phyloP scores from a whole-genome alignment of 1,284 basidiomycete species.

The Stygiomarasmius scandens region DNA sequence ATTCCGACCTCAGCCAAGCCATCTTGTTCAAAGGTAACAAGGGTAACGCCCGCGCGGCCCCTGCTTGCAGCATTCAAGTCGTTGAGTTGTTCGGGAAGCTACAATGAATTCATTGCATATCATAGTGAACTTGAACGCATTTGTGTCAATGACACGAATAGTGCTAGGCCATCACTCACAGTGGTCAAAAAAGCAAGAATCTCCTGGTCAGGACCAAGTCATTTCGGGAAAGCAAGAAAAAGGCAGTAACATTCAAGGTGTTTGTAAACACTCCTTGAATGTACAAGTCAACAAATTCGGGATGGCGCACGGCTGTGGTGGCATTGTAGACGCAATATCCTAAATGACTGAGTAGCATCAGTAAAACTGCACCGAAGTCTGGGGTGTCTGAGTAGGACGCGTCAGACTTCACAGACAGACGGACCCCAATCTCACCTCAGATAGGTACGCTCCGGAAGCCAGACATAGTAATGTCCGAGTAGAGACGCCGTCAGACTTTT shows the following conservation, averaged over 20 bases:
- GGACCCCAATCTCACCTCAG: no score
- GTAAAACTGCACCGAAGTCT: no score
- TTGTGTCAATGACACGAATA: no score
- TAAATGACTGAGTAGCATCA: not conserved
- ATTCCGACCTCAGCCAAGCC: conserved; percentile 7
- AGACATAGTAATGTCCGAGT: no score
- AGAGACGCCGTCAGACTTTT: no score
- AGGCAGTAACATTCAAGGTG: conserved; percentile 9
- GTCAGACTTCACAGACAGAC: no score
- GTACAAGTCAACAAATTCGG: conserved; percentile 19
- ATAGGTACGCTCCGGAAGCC: no score
- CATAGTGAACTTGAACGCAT: not conserved
- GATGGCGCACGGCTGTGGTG: conserved; percentile 11
- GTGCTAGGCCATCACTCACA: not conserved
- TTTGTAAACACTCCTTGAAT: conserved; percentile 15
- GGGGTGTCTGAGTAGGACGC: no score
- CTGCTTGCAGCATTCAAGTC: not conserved
- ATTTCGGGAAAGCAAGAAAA: conserved; percentile 16
- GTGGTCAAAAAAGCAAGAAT: conserved; percentile 2
- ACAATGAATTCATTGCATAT: no score
- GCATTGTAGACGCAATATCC: conserved; percentile 17
- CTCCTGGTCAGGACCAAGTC: conserved; percentile 10
- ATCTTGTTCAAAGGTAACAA: no score
- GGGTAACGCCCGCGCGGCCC: conserved; percentile 7
- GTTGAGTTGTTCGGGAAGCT: conserved; percentile 1